Percentiles rank a stretch among this genome's conserved stretches.
Conservation (phyloP, 2,329 filamentous ascomycete genomes). For the Xylaria sp. region DNA sequence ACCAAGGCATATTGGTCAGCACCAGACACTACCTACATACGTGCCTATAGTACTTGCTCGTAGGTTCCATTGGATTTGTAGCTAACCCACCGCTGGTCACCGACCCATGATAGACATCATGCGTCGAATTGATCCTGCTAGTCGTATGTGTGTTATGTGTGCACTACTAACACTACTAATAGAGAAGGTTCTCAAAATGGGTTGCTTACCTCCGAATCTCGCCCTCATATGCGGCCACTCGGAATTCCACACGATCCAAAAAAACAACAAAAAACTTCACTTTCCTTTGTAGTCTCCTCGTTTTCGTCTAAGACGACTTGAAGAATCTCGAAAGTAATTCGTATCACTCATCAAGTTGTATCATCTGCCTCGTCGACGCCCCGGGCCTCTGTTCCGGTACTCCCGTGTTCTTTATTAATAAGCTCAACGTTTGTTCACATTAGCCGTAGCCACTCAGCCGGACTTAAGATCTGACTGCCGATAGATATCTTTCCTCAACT, state of each 20-base stretch:
- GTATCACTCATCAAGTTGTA: neutral
- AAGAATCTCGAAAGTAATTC: neutral
- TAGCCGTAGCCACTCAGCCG: neutral
- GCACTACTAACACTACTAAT: neutral
- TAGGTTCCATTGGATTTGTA: conserved; percentile 15
- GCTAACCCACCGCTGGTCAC: conserved; percentile 23
- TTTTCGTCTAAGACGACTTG: neutral
- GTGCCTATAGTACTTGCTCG: neutral
- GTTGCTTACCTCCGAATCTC: conserved; percentile 8
- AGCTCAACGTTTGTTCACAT: neutral
- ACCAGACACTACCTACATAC: neutral
- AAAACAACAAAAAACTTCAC: conserved; percentile 2
- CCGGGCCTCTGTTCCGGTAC: neutral
- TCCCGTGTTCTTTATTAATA: neutral
- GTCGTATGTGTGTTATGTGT: conserved; percentile 2
- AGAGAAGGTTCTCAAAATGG: conserved; percentile 6
- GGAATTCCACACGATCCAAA: no score
- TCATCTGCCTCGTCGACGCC: neutral
- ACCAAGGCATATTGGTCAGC: conserved; percentile 19
- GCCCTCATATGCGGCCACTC: no score
- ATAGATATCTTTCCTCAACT: conserved; percentile 2
- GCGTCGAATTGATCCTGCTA: conserved; percentile 2
- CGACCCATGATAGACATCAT: conserved; percentile 18
- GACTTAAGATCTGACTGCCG: neutral
- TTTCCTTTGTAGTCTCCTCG: neutral